phyloP scores from a whole-genome alignment of 306 rosid genomes.

The Casuarina equisetifolia region DNA sequence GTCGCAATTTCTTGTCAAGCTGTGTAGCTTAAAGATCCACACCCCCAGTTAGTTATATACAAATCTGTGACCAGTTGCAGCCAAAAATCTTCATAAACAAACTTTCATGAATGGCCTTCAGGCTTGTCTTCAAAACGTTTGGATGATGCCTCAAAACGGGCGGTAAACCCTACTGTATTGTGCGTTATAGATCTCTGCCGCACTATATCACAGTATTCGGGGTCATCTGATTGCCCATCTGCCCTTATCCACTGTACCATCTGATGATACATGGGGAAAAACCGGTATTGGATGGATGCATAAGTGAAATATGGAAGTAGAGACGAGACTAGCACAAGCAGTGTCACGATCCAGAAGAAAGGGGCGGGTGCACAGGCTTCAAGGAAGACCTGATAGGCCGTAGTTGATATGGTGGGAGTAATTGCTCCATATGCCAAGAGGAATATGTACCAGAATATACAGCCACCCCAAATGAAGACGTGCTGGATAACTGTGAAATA shows the following conservation, averaged over 20 bases:
- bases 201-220: slow-evolving; percentile 73
- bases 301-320: slow-evolving; percentile 69
- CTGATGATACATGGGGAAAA: slow-evolving; percentile 85
- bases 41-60: slow-evolving; percentile 43
- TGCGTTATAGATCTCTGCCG: slow-evolving; percentile 69
- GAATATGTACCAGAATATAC: slow-evolving; percentile 75
- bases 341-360: slow-evolving; percentile 71
- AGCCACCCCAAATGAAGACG: slow-evolving; percentile 92
- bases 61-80: slow-evolving; percentile 37
- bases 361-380: slow-evolving; percentile 94
- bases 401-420: slow-evolving; percentile 61
- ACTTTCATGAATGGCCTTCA: slow-evolving; percentile 20
- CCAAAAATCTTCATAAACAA: slow-evolving; percentile 14
- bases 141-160: slow-evolving; percentile 77
- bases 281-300: slow-evolving; percentile 69
- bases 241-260: slow-evolving; percentile 86
- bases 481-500: slow-evolving; percentile 90
- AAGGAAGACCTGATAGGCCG: slow-evolving; percentile 81
- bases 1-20: slow-evolving; percentile 24
- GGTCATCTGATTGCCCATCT: slow-evolving; percentile 74
- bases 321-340: slow-evolving; percentile 53
- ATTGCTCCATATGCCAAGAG: slow-evolving; percentile 87
- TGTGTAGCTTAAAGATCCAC: slow-evolving; percentile 19
- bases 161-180: slow-evolving; percentile 85
- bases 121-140: slow-evolving; percentile 47